These are phyloP conservation scores for Neostapfia colusana DNA, from an alignment of 176 grass and related monocot species.

Conservation along the genomic window DNA sequence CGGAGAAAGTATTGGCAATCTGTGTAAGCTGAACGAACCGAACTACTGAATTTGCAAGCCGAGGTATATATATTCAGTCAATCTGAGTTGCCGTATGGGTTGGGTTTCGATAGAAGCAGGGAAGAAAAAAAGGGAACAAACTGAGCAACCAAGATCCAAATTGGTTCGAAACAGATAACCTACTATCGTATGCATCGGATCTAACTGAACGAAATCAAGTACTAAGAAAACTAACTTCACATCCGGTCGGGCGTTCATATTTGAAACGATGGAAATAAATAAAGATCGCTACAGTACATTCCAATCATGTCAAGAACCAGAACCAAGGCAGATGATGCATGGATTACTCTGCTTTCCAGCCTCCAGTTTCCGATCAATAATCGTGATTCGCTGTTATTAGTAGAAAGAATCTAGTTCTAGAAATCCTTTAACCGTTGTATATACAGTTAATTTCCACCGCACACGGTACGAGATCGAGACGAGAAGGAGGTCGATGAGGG, in stretches of 20 bases:
- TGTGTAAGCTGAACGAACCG: neutral
- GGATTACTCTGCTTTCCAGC: constrained; percentile 2
- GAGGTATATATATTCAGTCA: neutral
- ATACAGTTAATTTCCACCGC: constrained; percentile 39
- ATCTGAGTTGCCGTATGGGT: neutral
- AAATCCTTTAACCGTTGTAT: constrained; percentile 27
- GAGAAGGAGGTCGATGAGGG: neutral
- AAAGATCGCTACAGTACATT: neutral
- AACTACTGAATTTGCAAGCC: too few relatives aligned
- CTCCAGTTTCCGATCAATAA: neutral
- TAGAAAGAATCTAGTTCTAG: constrained; percentile 12
- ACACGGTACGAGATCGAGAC: neutral
- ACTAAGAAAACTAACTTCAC: neutral
- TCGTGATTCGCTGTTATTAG: constrained; percentile 17
- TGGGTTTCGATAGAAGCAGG: neutral
- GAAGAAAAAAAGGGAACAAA: neutral
- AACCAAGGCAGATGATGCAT: constrained; percentile 6
- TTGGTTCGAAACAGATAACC: neutral
- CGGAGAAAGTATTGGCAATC: too few relatives aligned
- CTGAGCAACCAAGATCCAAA: neutral
- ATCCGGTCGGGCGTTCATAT: neutral
- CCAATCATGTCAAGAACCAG: neutral
- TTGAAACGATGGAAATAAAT: neutral
- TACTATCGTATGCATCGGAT: neutral
- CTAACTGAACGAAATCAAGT: neutral